Evolutionary conservation across 1,284 basidiomycete species (phyloP), one percentile per base, ranked within the genome.

Genomic region (Cutaneotrichosporon spelunceum): DNA sequence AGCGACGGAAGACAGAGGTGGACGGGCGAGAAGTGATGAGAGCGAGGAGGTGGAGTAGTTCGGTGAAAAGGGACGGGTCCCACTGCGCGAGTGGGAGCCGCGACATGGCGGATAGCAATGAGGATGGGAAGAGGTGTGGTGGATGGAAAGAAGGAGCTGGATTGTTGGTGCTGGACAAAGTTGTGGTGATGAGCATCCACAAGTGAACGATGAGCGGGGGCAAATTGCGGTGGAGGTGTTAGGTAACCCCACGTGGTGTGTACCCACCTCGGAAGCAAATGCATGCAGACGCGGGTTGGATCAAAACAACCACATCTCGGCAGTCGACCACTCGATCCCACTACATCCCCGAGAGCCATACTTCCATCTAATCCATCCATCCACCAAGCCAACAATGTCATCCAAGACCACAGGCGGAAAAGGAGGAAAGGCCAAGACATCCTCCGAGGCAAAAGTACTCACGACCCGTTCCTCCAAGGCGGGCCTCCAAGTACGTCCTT

Each of bases 401-500:
- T 73, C 76, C 53, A 77, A 78, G 61, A 68, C 72, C 55, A 77
- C 75, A 11, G 76, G 76, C 56, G 80, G 80, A 24, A 81, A 81
- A 69, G 80, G 80, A 59, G 80, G 80, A 34, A 81, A 81, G 70
- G 74, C 78, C 54, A 81, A 81, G 75, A 75, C 77, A 50, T 80
- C 78, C 8, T 71, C 73, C 42, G 79, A 79, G 70, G 66, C 76
- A 50, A 80, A 78, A 68, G 75, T 78, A 39, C 72, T 86, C 66
- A 85, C 85, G 65, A 91, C 90, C 2, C 82, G 90, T 66, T 91
- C 89, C 73, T 85, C 87, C 73, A 90, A 88, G 71, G 91, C 91
- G 53, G 91, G 91, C 10, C 81, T 93, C 13, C 89, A 92, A 84
- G 91, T 90, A 57, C 53, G 85, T 81, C 29, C 3, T n/a, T 7